Conservation (phyloP, 2,329 filamentous ascomycete genomes). For the Grosmannia penicillata region DNA sequence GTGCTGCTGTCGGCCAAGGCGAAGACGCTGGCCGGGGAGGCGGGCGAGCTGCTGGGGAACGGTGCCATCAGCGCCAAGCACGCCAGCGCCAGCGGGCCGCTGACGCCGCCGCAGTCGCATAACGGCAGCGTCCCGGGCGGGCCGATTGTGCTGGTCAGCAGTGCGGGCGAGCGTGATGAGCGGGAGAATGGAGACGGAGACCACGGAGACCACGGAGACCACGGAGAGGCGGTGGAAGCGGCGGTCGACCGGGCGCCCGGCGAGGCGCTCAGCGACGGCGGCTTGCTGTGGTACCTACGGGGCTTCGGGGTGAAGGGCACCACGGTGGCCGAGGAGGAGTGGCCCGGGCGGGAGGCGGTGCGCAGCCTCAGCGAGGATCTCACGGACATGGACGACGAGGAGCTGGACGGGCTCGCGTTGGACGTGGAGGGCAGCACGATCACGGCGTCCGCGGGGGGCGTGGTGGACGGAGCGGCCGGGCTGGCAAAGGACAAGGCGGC, state of each 20-base stretch:
- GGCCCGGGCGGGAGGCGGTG: slow-evolving; percentile 51
- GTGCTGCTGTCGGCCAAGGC: not conserved
- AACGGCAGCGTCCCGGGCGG: slow-evolving; percentile 30
- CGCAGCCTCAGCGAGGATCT: slow-evolving; percentile 68
- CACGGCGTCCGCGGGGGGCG: slow-evolving; percentile 20
- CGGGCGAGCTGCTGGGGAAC: slow-evolving; percentile 18
- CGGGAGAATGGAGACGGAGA: not conserved
- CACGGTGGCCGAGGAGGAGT: slow-evolving; percentile 61
- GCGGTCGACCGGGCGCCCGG: no score
- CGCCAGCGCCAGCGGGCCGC: slow-evolving; percentile 25
- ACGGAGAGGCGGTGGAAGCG: no score
- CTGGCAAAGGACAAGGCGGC: not conserved
- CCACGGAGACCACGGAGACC: not conserved
- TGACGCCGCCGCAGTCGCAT: slow-evolving; percentile 49
- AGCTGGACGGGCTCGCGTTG: slow-evolving; percentile 54
- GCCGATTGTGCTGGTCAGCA: not conserved
- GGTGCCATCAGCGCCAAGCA: no score
- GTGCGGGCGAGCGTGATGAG: not conserved
- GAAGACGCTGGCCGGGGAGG: not conserved
- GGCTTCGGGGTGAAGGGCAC: slow-evolving; percentile 68
- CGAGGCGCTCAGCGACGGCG: slow-evolving; percentile 53
- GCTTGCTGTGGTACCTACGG: slow-evolving; percentile 77
- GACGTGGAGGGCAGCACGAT: slow-evolving; percentile 36
- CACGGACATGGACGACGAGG: slow-evolving; percentile 84
- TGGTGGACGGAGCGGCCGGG: not conserved